Evolutionary conservation across 345 rosid species (phyloP), one percentile per base, ranked within the genome.

Genomic region (Dimocarpus longan): DNA sequence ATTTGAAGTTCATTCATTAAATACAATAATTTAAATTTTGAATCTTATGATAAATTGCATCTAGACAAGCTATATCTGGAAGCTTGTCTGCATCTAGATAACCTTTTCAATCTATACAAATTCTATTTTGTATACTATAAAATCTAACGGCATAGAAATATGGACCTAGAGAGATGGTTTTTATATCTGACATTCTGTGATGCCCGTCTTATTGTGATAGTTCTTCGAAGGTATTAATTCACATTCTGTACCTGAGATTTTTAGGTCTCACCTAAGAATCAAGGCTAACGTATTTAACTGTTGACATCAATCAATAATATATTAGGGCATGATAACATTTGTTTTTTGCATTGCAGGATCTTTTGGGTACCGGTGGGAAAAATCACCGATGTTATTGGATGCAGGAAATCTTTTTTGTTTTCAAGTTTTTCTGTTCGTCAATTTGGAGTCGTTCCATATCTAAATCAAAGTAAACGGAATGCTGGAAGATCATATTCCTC

Each of bases 271-370:
- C 37, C 37, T 32, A 32, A 32, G 2, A 32, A 32, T 50, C 56
- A 13, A 50, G 56, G 56, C 56, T 13, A 12, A 16, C 10, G 19
- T 50, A 13, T 15, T 50, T 13, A 13, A 50, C 5, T 50, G 56
- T 50, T 3, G 56, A 50, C 5, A 50, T 50, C 56, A 50, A 50
- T 12, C 16, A 50, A 50, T 50, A 50, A 1, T 16, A 50, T 50
- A 32, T 32, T 32, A 32, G 52, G 24, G 10, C 28, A 8, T 60
- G 1, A 60, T 3, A 19, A 60, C 28, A 60, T 10, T n/a, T n/a
- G 65, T 60, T 21, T 10, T 19, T 39, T 26, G 9, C 71, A 8
- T 68, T n/a, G 54, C 71, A 68, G 71, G 71, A 68, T 43, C 44
- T 19, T 19, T n/a, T 43, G 71, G 48, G 40, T 10, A 16, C 21